Conservation (phyloP, 192 early-diverging fungal genomes). For the Umbelopsis sp. region DNA sequence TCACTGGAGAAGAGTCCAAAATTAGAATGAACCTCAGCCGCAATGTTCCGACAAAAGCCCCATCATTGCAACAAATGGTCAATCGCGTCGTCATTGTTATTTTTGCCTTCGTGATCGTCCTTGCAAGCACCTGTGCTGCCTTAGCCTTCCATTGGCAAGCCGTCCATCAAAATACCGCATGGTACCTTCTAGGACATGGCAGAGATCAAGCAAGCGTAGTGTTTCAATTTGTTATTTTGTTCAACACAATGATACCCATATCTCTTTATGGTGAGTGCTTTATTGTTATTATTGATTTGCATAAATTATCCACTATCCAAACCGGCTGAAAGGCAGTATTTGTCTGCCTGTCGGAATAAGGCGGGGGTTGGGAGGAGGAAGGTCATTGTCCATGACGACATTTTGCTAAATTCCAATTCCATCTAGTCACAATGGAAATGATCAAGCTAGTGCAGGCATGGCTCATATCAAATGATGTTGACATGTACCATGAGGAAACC, state of each 20-base stretch:
- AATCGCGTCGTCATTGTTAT: slow-evolving; percentile 79
- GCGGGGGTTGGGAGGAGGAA: no score
- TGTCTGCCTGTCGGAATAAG: slow-evolving; percentile 37
- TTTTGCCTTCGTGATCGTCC: slow-evolving; percentile 57
- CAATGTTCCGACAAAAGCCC: slow-evolving; percentile 73
- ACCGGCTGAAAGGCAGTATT: slow-evolving; percentile 38
- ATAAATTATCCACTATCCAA: slow-evolving; percentile 31
- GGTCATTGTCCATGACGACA: no score
- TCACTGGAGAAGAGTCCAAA: slow-evolving; percentile 69
- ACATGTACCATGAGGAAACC: slow-evolving; percentile 74
- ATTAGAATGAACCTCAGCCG: slow-evolving; percentile 71
- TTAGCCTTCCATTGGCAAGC: slow-evolving; percentile 54
- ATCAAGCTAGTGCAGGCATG: slow-evolving; percentile 74
- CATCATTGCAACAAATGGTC: slow-evolving; percentile 74
- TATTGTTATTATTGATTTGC: slow-evolving; percentile 73
- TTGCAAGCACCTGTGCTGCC: slow-evolving; percentile 55
- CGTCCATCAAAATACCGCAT: slow-evolving; percentile 31
- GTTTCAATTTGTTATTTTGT: slow-evolving; percentile 79
- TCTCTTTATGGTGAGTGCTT: slow-evolving; percentile 70
- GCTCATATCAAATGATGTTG: slow-evolving; percentile 78
- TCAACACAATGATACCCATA: slow-evolving; percentile 85
- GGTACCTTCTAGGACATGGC: slow-evolving; percentile 52
- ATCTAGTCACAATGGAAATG: slow-evolving; percentile 77
- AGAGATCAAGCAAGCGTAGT: slow-evolving; percentile 31
- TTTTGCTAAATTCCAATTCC: slow-evolving; percentile 61